These are phyloP conservation scores for Domatiomyces globalis DNA, from an alignment of 2,329 filamentous ascomycete genomes.

Conservation along the genomic window DNA sequence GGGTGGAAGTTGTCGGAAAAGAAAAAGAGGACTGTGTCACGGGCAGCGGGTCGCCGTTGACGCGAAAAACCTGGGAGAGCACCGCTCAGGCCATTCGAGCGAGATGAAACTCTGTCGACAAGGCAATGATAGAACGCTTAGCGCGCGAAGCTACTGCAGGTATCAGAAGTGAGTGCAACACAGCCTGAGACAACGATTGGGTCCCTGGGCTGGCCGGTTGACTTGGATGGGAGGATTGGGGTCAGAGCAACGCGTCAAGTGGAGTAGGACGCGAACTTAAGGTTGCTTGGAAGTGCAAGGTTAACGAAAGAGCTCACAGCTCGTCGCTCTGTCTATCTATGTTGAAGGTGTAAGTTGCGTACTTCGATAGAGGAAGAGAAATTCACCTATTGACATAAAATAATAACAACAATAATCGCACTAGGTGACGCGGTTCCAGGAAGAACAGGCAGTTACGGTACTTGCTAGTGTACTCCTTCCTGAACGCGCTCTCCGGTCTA, in stretches of 20 bases:
- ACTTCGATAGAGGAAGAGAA: background rate
- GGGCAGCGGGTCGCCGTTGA: constrained; percentile 10
- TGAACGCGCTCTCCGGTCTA: background rate
- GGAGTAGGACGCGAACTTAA: background rate
- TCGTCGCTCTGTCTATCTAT: background rate
- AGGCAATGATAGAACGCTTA: constrained; percentile 5
- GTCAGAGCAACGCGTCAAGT: background rate
- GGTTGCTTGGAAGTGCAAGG: background rate
- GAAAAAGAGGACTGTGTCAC: constrained; percentile 1
- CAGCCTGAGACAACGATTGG: constrained; percentile 13
- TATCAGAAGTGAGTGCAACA: constrained; percentile 2
- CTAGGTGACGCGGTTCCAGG: background rate
- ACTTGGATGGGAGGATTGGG: background rate
- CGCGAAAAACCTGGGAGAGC: background rate
- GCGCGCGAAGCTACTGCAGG: constrained; percentile 15
- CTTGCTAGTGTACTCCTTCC: background rate
- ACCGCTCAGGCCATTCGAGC: constrained; percentile 2
- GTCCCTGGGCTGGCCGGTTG: constrained; percentile 3
- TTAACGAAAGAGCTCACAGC: background rate
- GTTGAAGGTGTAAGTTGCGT: background rate
- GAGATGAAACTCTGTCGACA: background rate
- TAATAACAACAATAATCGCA: background rate
- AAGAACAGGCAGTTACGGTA: background rate
- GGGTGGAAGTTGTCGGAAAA: constrained; percentile 1
- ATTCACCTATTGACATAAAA: background rate